Conservation (phyloP, 495 filamentous ascomycete species). For the Entonaema liquescens region DNA sequence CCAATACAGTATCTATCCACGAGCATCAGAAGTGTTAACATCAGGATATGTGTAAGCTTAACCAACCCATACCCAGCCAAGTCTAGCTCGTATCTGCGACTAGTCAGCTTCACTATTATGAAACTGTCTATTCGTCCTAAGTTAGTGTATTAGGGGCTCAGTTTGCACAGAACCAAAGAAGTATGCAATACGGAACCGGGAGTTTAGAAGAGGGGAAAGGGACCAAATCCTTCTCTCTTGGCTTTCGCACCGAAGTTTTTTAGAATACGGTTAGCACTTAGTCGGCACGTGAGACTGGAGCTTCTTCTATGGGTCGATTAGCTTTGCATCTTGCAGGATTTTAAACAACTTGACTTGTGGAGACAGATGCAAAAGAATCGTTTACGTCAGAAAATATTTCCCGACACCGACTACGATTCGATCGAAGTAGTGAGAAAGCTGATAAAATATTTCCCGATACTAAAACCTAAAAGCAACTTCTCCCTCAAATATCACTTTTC, state of each 20-base stretch:
- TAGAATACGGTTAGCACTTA: conserved; percentile 3
- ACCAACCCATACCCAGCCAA: neutral
- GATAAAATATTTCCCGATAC: neutral
- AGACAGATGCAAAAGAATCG: neutral
- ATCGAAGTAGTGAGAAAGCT: neutral
- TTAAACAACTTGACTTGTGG: neutral
- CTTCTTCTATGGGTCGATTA: conserved; percentile 7
- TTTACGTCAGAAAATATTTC: conserved; percentile 2
- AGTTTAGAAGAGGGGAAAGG: neutral
- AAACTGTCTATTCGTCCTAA: neutral
- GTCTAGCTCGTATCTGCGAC: neutral
- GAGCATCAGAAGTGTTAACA: neutral
- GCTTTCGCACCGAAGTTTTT: neutral
- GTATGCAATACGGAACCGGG: neutral
- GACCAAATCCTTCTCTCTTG: neutral
- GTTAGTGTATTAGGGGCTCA: neutral
- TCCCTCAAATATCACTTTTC: neutral
- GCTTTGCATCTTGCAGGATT: conserved; percentile 9
- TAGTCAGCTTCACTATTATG: neutral
- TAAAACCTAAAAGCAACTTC: neutral
- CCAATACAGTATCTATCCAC: neutral
- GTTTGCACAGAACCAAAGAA: neutral
- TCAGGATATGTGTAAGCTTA: neutral
- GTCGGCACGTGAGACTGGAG: conserved; percentile 1
- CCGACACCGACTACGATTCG: neutral